Base-by-base conservation (phyloP, 2,329 filamentous ascomycete genomes). In the Phaeosphaeria sp. region DNA sequence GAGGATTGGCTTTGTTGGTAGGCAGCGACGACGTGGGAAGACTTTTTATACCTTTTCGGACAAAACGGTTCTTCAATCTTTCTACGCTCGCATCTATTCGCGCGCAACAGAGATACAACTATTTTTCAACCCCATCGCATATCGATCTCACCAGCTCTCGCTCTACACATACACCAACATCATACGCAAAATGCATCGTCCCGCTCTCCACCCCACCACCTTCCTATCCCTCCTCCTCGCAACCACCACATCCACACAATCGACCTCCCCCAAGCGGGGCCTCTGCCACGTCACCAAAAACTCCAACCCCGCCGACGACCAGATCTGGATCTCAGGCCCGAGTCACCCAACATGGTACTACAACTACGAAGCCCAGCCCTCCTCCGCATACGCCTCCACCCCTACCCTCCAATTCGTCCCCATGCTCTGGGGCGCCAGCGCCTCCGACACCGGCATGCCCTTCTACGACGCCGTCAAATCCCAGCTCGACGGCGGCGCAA, bases 321-420 rank as follows among this genome's bases (percentile, higher is more conserved):
- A 82, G 47, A 81, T 90, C 67, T 93, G 90, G 89, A 78, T 52
- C n/a, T 82, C 11, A 6, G 82, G 80, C 39, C 86, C 84, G 18
- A 58, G 49, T 1, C 84, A 87, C 43, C 77, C 94, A 54, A 89
- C 87, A 2, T 95, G 91, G 91, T 95, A 95, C 81, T 95, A 94
- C 83, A 94, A 93, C 80, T 95, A 93, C 76, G 77, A 79, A 24
- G 70, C 81, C 20, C 72, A 75, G 3, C 90, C 91, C 1, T 86
- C 87, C 0, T 60, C 81, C 0, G 79, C 79, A 43, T 89, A 83
- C 71, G 63, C 75, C 42, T 69, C 69, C 44, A 42, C 61, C 55
- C n/a, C 56, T 4, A 22, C 49, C 24, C 86, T 94, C 65, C 83
- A 91, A 74, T 95, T 92, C 75, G 87, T 94, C 1, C 91, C 91